phyloP scores from a whole-genome alignment of 1,284 basidiomycete species.

The Hemileia vastatrix region DNA sequence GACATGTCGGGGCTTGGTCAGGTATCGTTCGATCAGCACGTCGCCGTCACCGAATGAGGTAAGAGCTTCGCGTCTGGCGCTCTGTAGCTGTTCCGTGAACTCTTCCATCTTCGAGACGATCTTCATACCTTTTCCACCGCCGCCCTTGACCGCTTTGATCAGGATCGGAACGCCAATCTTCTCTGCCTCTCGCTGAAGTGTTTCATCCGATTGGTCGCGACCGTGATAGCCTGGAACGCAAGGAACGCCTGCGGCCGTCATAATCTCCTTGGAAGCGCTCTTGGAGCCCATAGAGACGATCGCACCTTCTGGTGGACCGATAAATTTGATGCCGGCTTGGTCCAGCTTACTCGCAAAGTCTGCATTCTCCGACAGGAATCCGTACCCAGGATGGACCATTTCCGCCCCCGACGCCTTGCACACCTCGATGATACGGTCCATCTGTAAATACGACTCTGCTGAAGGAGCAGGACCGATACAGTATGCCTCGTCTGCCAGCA shows the following conservation, averaged over 20 bases:
- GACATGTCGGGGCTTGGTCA: conserved; percentile 48
- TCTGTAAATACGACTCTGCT: conserved; percentile 73
- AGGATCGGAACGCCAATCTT: conserved; percentile 46
- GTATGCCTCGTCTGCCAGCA: conserved; percentile 92
- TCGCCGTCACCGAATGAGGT: conserved; percentile 77
- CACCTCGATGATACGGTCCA: conserved; percentile 77
- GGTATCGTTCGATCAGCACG: conserved; percentile 40
- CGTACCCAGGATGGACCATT: conserved; percentile 23
- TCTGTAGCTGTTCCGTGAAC: conserved; percentile 66
- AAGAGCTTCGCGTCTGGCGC: conserved; percentile 73
- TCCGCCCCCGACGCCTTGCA: conserved; percentile 64
- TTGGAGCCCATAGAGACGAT: conserved; percentile 73
- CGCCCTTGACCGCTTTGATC: conserved; percentile 46
- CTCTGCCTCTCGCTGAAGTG: conserved; percentile 57
- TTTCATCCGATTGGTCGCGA: conserved; percentile 57
- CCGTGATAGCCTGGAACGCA: conserved; percentile 89
- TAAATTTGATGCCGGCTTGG: conserved; percentile 37
- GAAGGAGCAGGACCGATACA: conserved; percentile 83
- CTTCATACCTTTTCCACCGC: conserved; percentile 48
- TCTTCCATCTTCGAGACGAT: conserved; percentile 50
- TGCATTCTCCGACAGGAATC: conserved; percentile 48
- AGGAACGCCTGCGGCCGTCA: conserved; percentile 78
- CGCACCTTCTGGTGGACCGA: conserved; percentile 43
- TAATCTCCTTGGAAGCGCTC: conserved; percentile 52
- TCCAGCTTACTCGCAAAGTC: conserved; percentile 29